Percentiles rank a stretch among this genome's conserved stretches.
These are phyloP conservation scores for Tolypocladium sp. DNA, from an alignment of 2,329 filamentous ascomycete species.

Conservation along the genomic window DNA sequence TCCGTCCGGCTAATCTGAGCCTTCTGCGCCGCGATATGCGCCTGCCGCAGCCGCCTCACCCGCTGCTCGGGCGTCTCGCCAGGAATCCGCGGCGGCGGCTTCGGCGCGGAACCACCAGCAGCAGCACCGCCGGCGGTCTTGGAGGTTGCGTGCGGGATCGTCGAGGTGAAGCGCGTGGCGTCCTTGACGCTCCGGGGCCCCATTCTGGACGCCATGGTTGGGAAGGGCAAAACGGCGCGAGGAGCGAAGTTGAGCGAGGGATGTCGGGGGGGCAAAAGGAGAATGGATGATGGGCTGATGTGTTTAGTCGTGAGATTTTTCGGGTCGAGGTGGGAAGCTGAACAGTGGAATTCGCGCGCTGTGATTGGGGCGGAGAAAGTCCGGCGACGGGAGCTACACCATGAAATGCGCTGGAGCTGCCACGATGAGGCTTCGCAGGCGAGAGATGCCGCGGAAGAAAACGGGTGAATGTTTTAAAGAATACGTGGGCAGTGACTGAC, in stretches of 20 bases:
- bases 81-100: slow-evolving; percentile 20
- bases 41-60: slow-evolving; percentile 57
- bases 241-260: not conserved
- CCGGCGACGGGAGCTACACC: slow-evolving; percentile 15
- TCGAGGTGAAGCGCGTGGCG: slow-evolving; percentile 60
- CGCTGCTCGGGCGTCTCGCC: slow-evolving; percentile 61
- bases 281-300: not conserved
- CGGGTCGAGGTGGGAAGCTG: slow-evolving; percentile 5
- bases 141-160: slow-evolving; percentile 53
- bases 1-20: slow-evolving; percentile 46
- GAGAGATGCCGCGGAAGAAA: not conserved
- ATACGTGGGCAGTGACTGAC: not conserved
- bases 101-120: slow-evolving; percentile 13
- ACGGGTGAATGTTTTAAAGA: not conserved
- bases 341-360: slow-evolving; percentile 15
- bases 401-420: not conserved
- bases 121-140: slow-evolving; percentile 38
- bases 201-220: slow-evolving; percentile 30
- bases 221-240: not conserved
- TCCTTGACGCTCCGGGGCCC: slow-evolving; percentile 64
- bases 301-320: slow-evolving; percentile 26
- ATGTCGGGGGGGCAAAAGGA: not conserved
- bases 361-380: slow-evolving; percentile 27
- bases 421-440: not conserved
- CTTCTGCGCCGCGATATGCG: slow-evolving; percentile 56